These are phyloP conservation scores for Cryphonectria parasitica DNA, from an alignment of 2,329 filamentous ascomycete species.

Conservation along the genomic window DNA sequence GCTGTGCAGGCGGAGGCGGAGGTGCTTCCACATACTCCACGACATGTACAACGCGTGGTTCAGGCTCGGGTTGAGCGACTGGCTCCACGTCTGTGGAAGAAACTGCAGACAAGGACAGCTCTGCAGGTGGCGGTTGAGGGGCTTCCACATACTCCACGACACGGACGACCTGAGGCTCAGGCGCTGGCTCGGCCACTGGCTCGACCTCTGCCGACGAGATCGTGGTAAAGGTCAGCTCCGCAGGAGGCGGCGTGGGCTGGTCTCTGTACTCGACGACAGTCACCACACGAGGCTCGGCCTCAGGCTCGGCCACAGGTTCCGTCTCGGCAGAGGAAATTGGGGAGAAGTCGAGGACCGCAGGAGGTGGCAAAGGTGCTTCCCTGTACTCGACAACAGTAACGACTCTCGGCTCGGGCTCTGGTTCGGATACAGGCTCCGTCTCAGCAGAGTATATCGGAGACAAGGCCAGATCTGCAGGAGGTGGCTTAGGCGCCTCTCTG, in stretches of 20 bases:
- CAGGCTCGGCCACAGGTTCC: constrained; percentile 20
- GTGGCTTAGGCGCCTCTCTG: constrained; percentile 20
- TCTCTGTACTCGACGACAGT: constrained; percentile 31
- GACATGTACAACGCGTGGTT: constrained; percentile 27
- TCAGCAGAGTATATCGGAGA: constrained; percentile 29
- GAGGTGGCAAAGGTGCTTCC: constrained; percentile 25
- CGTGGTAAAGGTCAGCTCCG: constrained; percentile 33
- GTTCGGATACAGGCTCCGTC: constrained; percentile 27
- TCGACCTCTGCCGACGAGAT: constrained; percentile 31
- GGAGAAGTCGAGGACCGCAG: constrained; percentile 33
- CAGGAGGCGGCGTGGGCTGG: constrained; percentile 24
- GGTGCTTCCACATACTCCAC: constrained; percentile 30
- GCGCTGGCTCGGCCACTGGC: constrained; percentile 28
- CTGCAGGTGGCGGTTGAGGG: constrained; percentile 23
- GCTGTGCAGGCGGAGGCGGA: constrained; percentile 27
- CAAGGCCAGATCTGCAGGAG: constrained; percentile 21
- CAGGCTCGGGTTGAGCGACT: constrained; percentile 34
- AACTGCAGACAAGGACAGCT: constrained; percentile 35
- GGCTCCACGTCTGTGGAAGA: constrained; percentile 30
- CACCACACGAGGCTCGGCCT: constrained; percentile 28
- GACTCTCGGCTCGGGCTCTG: constrained; percentile 29
- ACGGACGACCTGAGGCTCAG: constrained; percentile 24
- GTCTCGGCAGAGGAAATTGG: constrained; percentile 30
- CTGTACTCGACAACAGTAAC: constrained; percentile 30
- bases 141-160: constrained; percentile 30